Conservation (phyloP, 2,329 filamentous ascomycete genomes). For the Fusarium poae region DNA sequence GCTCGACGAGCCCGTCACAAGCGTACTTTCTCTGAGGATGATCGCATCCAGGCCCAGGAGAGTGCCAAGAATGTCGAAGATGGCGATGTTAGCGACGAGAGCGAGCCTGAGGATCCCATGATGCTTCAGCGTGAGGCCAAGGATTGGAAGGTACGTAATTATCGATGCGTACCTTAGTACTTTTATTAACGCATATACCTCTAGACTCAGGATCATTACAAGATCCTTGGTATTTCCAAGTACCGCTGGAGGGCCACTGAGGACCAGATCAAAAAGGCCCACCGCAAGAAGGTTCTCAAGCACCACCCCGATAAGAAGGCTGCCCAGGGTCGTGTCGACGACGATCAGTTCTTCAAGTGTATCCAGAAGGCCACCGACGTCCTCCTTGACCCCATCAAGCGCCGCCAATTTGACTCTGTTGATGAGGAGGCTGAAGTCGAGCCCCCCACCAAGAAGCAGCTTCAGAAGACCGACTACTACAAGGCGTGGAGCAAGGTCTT, state of each 20-base stretch:
- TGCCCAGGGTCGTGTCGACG: constrained; percentile 85
- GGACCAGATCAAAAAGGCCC: constrained; percentile 98
- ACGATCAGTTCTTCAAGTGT: constrained; percentile 99
- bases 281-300: constrained; percentile 99
- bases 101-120: constrained; percentile 92
- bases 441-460: constrained; percentile 91
- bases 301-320: constrained; percentile 99
- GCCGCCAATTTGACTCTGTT: constrained; percentile 95
- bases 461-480: constrained; percentile 89
- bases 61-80: constrained; percentile 96
- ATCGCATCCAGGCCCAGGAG: constrained; percentile 95
- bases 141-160: constrained; percentile 89
- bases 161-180: neutral
- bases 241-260: constrained; percentile 94
- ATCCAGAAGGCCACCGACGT: constrained; percentile 98
- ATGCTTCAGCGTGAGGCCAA: constrained; percentile 95
- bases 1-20: constrained; percentile 95
- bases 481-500: constrained; percentile 94
- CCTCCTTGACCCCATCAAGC: constrained; percentile 89
- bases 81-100: constrained; percentile 89
- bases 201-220: constrained; percentile 96
- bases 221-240: constrained; percentile 91
- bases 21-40: constrained; percentile 98
- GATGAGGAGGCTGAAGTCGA: constrained; percentile 94
- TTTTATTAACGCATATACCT: neutral